Conservation (phyloP, 2,329 filamentous ascomycete species). For the Cordyceps cateniannulata region DNA sequence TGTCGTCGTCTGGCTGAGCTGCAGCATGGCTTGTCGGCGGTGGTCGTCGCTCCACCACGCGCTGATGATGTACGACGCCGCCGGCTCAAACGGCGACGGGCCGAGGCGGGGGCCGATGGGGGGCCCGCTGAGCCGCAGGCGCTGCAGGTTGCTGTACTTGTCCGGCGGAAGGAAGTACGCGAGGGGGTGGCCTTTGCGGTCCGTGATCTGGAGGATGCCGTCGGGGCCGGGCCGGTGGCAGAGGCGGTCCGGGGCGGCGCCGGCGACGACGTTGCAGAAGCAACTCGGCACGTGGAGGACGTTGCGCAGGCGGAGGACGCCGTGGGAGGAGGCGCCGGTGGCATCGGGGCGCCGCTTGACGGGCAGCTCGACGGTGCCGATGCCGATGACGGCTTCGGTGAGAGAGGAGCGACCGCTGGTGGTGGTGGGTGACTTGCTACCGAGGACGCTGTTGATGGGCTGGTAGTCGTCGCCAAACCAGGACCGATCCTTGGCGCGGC, state of each 20-base stretch:
- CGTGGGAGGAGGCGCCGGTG: slow-evolving; percentile 4
- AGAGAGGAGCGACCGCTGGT: no score
- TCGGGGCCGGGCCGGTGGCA: neutral
- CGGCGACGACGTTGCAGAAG: slow-evolving; percentile 4
- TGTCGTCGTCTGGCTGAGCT: no score
- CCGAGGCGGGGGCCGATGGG: neutral
- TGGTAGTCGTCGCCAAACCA: slow-evolving; percentile 14
- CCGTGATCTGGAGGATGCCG: neutral
- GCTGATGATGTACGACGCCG: neutral
- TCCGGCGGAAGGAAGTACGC: neutral
- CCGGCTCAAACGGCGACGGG: neutral
- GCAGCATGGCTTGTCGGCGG: neutral
- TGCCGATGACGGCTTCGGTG: neutral
- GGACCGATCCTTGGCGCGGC: slow-evolving; percentile 12
- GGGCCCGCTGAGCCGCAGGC: neutral
- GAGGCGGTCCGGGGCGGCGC: neutral
- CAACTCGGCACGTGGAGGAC: slow-evolving; percentile 1
- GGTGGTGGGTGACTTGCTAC: neutral
- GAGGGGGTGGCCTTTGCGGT: neutral
- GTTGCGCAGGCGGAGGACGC: neutral
- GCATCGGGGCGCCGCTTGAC: slow-evolving; percentile 8
- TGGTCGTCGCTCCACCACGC: neutral
- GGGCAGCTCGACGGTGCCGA: slow-evolving; percentile 10
- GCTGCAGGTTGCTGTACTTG: neutral
- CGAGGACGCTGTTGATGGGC: slow-evolving; percentile 4